Evolutionary conservation across 164 flowering plant genomes (phyloP).

Genomic region (Taxillus chinensis): DNA sequence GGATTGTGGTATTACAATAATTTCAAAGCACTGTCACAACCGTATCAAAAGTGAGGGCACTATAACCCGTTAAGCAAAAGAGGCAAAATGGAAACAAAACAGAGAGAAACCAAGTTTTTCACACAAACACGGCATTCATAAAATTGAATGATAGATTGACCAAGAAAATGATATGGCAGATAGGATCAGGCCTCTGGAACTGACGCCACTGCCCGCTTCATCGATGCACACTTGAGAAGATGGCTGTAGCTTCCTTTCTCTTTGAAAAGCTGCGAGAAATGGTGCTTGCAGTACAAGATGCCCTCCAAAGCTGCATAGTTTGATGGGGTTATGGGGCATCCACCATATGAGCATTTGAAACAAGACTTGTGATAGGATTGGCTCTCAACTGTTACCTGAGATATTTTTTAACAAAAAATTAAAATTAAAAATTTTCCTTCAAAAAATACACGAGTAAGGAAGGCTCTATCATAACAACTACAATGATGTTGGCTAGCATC

Average conservation of each 20-base stretch:
- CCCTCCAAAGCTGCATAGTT: conserved; percentile 96
- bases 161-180: too few species aligned
- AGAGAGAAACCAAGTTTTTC: too few species aligned
- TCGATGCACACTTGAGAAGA: conserved; percentile 74
- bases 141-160: too few species aligned
- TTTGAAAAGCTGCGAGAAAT: conserved; percentile 94
- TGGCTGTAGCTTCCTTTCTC: conserved; percentile 98
- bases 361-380: conserved; percentile 87
- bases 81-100: too few species aligned
- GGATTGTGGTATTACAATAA: too few species aligned
- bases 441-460: too few species aligned
- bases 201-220: conserved; percentile 52
- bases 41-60: too few species aligned
- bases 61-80: too few species aligned
- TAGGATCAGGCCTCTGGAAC: conserved; percentile 25
- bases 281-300: conserved; percentile 89
- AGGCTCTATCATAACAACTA: too few species aligned
- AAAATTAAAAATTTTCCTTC: background rate
- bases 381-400: conserved; percentile 88
- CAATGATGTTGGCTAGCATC: too few species aligned
- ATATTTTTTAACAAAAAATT: background rate
- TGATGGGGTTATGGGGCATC: conserved; percentile 80
- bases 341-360: conserved; percentile 96
- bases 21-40: too few species aligned
- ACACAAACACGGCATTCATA: too few species aligned